A percentile compares a stretch with the other conserved stretches of the same genome.
Evolutionary conservation across 108 stramenopile species (phyloP).

Genomic region (Cyclotella kingstonii): DNA sequence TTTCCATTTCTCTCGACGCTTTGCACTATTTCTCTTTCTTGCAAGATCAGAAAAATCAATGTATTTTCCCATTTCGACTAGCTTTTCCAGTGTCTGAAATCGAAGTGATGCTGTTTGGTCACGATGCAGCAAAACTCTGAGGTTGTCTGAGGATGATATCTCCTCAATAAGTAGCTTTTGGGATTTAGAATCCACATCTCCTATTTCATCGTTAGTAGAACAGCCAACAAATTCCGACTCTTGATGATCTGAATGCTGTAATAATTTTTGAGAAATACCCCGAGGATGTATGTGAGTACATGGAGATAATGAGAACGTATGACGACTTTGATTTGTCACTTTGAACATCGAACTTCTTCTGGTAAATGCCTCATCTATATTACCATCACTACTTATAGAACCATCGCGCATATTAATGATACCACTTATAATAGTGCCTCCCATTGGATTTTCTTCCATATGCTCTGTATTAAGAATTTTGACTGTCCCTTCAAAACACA

Average conservation of each 20-base stretch:
- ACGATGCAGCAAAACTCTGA: conserved; percentile 30
- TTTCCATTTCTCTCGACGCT: conserved; percentile 41
- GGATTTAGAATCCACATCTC: background rate
- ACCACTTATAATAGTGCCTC: conserved; percentile 35
- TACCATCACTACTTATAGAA: conserved; percentile 1
- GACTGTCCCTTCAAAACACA: conserved; percentile 27
- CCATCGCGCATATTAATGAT: conserved; percentile 15
- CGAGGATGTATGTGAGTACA: conserved; percentile 37
- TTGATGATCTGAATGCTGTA: background rate
- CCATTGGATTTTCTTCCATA: conserved; percentile 20
- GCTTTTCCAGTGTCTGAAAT: conserved; percentile 27
- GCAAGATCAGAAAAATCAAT: conserved; percentile 42
- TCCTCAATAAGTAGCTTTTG: conserved; percentile 15
- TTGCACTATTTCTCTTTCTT: conserved; percentile 28
- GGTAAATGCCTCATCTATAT: background rate
- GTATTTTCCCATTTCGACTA: conserved; percentile 29
- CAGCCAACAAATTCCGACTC: background rate
- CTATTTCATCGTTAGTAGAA: background rate
- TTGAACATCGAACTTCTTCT: conserved; percentile 1
- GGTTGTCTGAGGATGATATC: conserved; percentile 25
- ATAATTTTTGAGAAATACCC: conserved; percentile 10
- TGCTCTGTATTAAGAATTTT: conserved; percentile 15
- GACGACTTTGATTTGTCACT: background rate
- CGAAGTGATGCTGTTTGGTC: conserved; percentile 24
- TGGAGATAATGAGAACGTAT: conserved; percentile 34